Evolutionary conservation across 1,139 yeast species (phyloP), one percentile per base, ranked within the genome.

Genomic region (Pichia terricola): DNA sequence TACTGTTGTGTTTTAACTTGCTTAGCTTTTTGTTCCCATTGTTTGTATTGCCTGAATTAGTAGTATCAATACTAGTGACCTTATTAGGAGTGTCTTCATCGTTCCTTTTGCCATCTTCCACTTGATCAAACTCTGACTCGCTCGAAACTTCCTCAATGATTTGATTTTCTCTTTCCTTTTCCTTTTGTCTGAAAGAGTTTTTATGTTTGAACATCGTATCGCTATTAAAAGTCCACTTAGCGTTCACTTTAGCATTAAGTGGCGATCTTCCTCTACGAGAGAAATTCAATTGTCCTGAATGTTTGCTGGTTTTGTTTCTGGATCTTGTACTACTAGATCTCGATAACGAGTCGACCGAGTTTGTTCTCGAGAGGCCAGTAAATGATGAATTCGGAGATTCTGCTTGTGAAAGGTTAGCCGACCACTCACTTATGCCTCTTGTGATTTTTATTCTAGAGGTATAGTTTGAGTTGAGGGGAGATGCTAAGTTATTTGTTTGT

Each of bases 181-280:
- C 32, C 48, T 16, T 16, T 16, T 16, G 22, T 16, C 56, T 61
- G 58, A 53, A 59, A 55, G 45, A 49, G 55, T 50, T 50, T 58
- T 57, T 45, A 43, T 56, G 40, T 42, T 49, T 41, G 50, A 45
- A 35, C 45, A 39, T 41, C 16, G 42, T 46, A 3, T 42, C 40
- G 35, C 43, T 45, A 25, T 48, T 46, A 28, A 53, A 51, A 25
- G 49, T 45, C 63, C 64, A 52, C 56, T 62, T 46, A 4, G 64
- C 48, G 38, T 54, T 58, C 42, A 56, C 40, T 37, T 52, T 56
- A 5, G 55, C 44, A 26, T 66, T 65, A 8, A 64, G 49, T 16
- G 69, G 67, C 3, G 59, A 74, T 62, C 64, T 77, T 5, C 53
- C 53, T 28, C 50, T 46, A 16, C 45, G 40, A 66, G 62, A 72